Conservation (phyloP, 129 eudicot genomes). For the Pittosporum tobira region DNA sequence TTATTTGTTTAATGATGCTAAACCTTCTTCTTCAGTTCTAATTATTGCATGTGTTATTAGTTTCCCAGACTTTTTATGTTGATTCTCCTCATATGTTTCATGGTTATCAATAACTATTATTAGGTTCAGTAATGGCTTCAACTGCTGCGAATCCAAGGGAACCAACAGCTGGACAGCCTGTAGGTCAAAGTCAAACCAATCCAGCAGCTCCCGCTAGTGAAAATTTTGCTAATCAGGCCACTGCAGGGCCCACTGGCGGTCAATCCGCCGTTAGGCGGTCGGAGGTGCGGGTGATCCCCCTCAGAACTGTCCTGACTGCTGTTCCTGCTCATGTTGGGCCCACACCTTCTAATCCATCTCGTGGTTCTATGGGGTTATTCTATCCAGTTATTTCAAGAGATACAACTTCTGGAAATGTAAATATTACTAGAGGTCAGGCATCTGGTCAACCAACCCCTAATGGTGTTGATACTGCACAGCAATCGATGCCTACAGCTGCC, state of each 20-base stretch:
- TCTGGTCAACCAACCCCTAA: conserved; percentile 21
- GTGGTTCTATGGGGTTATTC: conserved; percentile 47
- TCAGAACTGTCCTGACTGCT: conserved; percentile 51
- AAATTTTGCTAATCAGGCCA: conserved; percentile 24
- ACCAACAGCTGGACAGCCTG: conserved; percentile 32
- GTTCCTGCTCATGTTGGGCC: conserved; percentile 39
- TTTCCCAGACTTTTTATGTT: background rate
- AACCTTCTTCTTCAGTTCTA: background rate
- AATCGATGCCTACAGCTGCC: conserved; percentile 24
- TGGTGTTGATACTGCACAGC: conserved; percentile 20
- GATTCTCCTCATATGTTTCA: background rate
- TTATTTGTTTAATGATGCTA: no score
- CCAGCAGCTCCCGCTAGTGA: conserved; percentile 27
- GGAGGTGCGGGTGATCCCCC: conserved; percentile 53
- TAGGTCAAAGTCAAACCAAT: conserved; percentile 31
- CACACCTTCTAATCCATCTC: conserved; percentile 42
- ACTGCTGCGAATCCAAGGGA: conserved; percentile 43
- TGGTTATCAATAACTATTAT: background rate
- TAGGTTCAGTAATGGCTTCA: conserved; percentile 41
- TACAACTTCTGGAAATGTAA: conserved; percentile 27
- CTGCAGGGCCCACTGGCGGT: conserved; percentile 20
- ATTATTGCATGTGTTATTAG: background rate
- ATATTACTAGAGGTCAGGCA: conserved; percentile 30
- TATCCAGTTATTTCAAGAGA: conserved; percentile 69
- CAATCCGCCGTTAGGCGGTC: conserved; percentile 32